Evolutionary conservation across 129 eudicot genomes (phyloP).

Genomic region (Logfia minima): DNA sequence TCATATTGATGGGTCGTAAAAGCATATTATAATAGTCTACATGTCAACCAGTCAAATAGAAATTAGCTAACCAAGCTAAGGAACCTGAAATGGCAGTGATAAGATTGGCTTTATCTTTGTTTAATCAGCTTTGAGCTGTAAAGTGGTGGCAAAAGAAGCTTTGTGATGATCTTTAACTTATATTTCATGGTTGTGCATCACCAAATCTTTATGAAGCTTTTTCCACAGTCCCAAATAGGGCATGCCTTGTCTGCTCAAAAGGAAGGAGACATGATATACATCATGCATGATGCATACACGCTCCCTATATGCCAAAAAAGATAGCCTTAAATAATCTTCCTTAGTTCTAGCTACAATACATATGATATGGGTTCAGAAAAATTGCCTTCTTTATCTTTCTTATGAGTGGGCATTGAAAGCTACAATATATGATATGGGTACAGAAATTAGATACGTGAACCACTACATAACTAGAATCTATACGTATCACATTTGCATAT

Average conservation of each 20-base stretch:
- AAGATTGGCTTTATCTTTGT: not conserved
- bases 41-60: too few relatives aligned
- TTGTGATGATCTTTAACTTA: not conserved
- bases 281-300: constrained; percentile 12
- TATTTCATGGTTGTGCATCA: not conserved
- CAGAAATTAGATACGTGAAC: too few relatives aligned
- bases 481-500: too few relatives aligned
- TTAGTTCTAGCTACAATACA: not conserved
- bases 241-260: constrained; percentile 1
- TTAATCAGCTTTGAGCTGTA: not conserved
- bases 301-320: constrained; percentile 3
- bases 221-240: not conserved
- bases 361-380: too few relatives aligned
- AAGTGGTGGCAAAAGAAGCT: not conserved
- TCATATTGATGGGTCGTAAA: too few relatives aligned
- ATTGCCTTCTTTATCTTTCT: not conserved
- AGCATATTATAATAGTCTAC: too few relatives aligned
- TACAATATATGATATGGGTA: not conserved
- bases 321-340: not conserved
- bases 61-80: not conserved
- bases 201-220: not conserved
- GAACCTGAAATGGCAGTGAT: not conserved
- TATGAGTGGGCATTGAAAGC: not conserved
- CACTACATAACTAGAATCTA: too few relatives aligned
- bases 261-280: not conserved